Conservation (phyloP, 495 filamentous ascomycete genomes). For the Usnea hakonensis region DNA sequence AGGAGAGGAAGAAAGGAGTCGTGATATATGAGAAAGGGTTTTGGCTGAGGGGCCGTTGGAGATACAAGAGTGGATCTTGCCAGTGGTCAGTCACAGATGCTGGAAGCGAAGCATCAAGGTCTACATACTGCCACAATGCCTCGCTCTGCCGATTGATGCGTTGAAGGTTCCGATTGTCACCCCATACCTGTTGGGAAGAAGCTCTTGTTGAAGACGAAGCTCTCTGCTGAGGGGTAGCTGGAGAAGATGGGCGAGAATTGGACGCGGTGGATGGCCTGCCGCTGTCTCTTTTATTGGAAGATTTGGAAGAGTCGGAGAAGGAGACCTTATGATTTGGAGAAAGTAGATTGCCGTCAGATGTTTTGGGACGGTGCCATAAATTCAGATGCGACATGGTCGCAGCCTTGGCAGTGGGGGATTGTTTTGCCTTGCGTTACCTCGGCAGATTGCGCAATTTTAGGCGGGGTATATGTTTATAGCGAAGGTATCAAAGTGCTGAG, state of each 20-base stretch:
- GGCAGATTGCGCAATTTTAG: neutral
- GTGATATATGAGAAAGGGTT: constrained; percentile 30
- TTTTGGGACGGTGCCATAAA: constrained; percentile 17
- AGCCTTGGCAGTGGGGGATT: neutral
- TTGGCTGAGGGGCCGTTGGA: constrained; percentile 22
- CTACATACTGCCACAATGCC: constrained; percentile 24
- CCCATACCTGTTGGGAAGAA: constrained; percentile 17
- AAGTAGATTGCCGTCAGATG: constrained; percentile 18
- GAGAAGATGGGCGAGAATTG: constrained; percentile 20
- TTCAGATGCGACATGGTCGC: neutral
- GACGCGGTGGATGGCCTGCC: constrained; percentile 22
- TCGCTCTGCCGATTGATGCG: constrained; percentile 23
- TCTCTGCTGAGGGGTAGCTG: constrained; percentile 16
- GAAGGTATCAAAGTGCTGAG: neutral
- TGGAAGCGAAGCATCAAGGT: neutral
- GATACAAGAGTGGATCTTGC: constrained; percentile 17
- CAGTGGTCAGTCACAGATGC: neutral
- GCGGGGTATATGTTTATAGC: neutral
- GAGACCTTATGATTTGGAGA: constrained; percentile 24
- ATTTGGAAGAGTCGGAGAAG: constrained; percentile 26
- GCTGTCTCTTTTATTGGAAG: constrained; percentile 21
- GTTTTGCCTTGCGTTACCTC: neutral
- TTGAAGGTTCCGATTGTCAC: constrained; percentile 20
- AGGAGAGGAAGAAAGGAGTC: constrained; percentile 28
- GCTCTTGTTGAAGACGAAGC: constrained; percentile 7